A percentile compares a stretch with the other conserved stretches of the same genome.
phyloP scores from a whole-genome alignment of 495 filamentous ascomycete genomes.

The Aspergillus conjunctus region DNA sequence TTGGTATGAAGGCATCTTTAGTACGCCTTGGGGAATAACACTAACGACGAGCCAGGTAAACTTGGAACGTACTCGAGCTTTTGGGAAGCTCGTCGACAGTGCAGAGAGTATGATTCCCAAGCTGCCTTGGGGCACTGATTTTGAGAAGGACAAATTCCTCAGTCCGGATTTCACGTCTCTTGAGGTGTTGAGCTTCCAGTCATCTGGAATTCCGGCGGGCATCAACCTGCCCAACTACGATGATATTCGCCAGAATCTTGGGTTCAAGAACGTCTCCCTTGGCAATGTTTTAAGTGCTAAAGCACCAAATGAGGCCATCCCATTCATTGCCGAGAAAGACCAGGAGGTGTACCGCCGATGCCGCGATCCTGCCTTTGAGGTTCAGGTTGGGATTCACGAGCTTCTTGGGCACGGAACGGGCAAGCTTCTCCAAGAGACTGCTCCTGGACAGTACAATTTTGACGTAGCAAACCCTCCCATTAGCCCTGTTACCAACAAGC shows the following conservation, averaged over 20 bases:
- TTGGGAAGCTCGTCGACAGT: conserved; percentile 77
- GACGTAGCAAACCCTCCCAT: conserved; percentile 76
- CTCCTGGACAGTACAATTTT: conserved; percentile 83
- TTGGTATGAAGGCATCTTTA: conserved; percentile 46
- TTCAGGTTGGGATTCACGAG: conserved; percentile 94
- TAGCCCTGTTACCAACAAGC: conserved; percentile 74
- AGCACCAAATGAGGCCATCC: conserved; percentile 83
- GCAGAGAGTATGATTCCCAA: conserved; percentile 83
- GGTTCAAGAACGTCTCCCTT: conserved; percentile 97
- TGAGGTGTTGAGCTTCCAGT: conserved; percentile 73
- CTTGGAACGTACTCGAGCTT: conserved; percentile 86
- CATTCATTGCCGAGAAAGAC: conserved; percentile 78
- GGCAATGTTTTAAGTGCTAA: conserved; percentile 92
- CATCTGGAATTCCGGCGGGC: conserved; percentile 82
- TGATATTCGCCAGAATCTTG: conserved; percentile 85
- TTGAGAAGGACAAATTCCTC: conserved; percentile 93
- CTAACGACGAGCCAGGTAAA: conserved; percentile 58
- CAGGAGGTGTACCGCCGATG: conserved; percentile 75
- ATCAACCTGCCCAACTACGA: conserved; percentile 89
- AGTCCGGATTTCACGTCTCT: conserved; percentile 92
- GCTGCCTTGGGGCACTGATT: conserved; percentile 83
- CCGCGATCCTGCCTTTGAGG: conserved; percentile 86
- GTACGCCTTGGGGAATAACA: not conserved
- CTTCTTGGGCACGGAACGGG: conserved; percentile 95
- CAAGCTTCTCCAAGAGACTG: conserved; percentile 89